Base-by-base conservation (phyloP, 805 yeast species). In the Hanseniaspora jakobsenii region DNA sequence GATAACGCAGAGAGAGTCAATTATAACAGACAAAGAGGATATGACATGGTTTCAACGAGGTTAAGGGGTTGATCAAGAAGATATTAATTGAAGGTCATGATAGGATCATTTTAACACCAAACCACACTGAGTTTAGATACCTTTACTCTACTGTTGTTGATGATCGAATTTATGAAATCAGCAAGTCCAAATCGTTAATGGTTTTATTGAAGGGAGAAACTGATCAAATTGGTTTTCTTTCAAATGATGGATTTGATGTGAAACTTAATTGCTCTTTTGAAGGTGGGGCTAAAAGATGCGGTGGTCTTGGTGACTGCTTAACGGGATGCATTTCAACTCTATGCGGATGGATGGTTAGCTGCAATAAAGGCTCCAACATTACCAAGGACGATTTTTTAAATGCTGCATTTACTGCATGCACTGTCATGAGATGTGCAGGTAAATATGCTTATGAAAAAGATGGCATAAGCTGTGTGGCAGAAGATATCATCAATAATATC, bases 281-380 rank as follows among this genome's bases (percentile, higher is more conserved):
- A 13, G 96, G 97, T 1, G 78, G 91, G 6, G 61, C 64, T 39
- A 80, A 83, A 55, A 69, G 98, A 44, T 93, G 83, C 6, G 95
- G 96, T 10, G 98, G 98, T 0, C 97, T 91, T 63, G 98, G 98
- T 21, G 98, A 91, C 54, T 81, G 95, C 0, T 60, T 91, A 31
- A 74, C 89, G 0, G 98, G 98, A 3, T 31, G 32, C 17, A 26
- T 45, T 8, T 34, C 48, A 7, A 38, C 44, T n/a, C 12, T 38
- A 5, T 29, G 38, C 3, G 32, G 29, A 5, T 45, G 48, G 48
- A 10, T 42, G 3, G 46, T 35, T 14, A n/a, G 19, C 3, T 22
- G 23, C 3, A 21, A 27, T 6, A 30, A 29, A 30, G 23, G 21
- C 7, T 19, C 32, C 1, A 21, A 8, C 12, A 43, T 30, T 6